Percentiles rank a stretch among this genome's conserved stretches.
Evolutionary conservation across 352 stramenopile species (phyloP).

Genomic region (Saprolegnia parasitica): DNA sequence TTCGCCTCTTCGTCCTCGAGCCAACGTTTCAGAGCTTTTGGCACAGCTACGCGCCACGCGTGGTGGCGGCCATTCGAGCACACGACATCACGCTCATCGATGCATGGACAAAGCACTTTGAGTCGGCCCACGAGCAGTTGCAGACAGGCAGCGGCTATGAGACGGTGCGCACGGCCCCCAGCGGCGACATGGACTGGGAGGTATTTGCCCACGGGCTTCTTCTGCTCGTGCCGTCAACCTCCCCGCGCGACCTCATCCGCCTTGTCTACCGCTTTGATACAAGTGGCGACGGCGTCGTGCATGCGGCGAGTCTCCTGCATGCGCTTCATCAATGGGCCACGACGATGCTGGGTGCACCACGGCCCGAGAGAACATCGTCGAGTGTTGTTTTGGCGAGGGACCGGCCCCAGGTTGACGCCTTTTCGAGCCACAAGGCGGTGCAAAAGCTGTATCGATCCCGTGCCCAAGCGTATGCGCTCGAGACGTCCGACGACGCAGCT

Average conservation of each 20-base stretch:
- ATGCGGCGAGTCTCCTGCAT: not conserved
- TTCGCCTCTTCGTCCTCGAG: no score
- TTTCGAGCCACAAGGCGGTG: not conserved
- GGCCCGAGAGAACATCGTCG: not conserved
- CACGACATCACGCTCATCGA: no score
- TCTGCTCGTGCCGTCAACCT: not conserved
- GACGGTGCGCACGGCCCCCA: not conserved
- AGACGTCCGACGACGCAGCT: no score
- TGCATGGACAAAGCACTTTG: no score
- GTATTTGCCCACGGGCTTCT: not conserved
- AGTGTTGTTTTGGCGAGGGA: not conserved
- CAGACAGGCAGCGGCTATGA: not conserved
- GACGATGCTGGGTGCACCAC: not conserved
- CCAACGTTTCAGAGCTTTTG: no score
- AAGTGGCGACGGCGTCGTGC: not conserved
- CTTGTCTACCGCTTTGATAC: constrained; percentile 13
- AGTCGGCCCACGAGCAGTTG: not conserved
- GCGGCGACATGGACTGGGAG: not conserved
- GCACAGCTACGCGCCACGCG: no score
- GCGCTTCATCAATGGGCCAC: not conserved
- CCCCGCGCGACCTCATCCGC: not conserved
- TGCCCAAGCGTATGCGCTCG: not conserved
- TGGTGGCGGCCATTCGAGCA: no score
- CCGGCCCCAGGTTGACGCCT: not conserved
- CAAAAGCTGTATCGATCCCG: constrained; percentile 11